Percentiles rank a stretch among this genome's conserved stretches.
phyloP scores from a whole-genome alignment of 345 rosid genomes.

The Viola odorata region DNA sequence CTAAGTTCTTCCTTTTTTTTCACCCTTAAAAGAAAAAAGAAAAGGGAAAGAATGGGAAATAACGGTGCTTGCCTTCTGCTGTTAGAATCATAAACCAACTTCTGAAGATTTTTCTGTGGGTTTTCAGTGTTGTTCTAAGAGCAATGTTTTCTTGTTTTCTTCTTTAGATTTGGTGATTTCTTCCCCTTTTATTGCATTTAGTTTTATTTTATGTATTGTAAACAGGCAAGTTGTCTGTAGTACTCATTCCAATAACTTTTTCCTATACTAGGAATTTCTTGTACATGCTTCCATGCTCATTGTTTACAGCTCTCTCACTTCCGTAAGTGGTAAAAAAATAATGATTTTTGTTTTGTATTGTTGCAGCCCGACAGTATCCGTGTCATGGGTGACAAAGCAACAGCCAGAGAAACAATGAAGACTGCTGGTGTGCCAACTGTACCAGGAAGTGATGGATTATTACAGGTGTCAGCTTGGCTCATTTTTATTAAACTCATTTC shows the following conservation, averaged over 20 bases:
- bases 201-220: background rate
- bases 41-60: background rate
- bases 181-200: background rate
- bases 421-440: slow-evolving; percentile 98
- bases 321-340: background rate
- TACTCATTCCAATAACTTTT: background rate
- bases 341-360: slow-evolving; percentile 4
- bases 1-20: too few relatives aligned
- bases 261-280: too few relatives aligned
- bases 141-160: too few relatives aligned
- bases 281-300: too few relatives aligned
- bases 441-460: slow-evolving; percentile 94
- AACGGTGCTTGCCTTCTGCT: background rate
- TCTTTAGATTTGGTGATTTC: background rate
- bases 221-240: background rate
- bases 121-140: background rate
- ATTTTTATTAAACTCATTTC: slow-evolving; percentile 5
- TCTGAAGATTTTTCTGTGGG: background rate
- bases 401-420: slow-evolving; percentile 99
- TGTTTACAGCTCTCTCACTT: too few relatives aligned
- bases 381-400: slow-evolving; percentile 96
- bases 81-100: background rate
- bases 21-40: background rate
- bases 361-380: slow-evolving; percentile 95
- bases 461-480: slow-evolving; percentile 48